phyloP scores from a whole-genome alignment of 140 eudicot species.

The Eryngium alpinum region DNA sequence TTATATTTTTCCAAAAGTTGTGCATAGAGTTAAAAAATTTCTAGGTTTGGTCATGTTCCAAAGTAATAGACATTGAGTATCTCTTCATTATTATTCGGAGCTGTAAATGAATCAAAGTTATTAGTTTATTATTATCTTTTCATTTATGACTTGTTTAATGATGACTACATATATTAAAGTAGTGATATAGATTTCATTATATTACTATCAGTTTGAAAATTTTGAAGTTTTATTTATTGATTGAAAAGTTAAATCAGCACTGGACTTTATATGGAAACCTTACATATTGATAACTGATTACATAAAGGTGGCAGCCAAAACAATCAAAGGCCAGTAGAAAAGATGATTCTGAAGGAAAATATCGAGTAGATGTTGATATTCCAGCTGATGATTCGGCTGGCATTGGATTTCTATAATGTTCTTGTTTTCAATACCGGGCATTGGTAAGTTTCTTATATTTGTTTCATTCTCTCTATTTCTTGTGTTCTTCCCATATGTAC shows the following conservation, averaged over 20 bases:
- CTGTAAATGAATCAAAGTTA: neutral
- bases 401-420: constrained; percentile 66
- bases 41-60: neutral
- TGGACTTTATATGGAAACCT: constrained; percentile 8
- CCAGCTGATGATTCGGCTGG: constrained; percentile 83
- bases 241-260: neutral
- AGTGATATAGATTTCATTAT: neutral
- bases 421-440: constrained; percentile 91
- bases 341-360: constrained; percentile 49
- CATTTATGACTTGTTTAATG: neutral
- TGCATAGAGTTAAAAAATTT: neutral
- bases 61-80: neutral
- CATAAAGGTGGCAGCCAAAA: constrained; percentile 74
- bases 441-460: constrained; percentile 42
- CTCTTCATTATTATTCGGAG: neutral
- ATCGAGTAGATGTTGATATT: constrained; percentile 82
- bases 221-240: neutral
- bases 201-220: neutral
- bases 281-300: constrained; percentile 39
- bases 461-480: neutral
- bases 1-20: neutral
- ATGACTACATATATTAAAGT: too few species aligned
- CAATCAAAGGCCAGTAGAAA: constrained; percentile 27
- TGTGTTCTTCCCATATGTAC: neutral
- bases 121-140: neutral